Conservation (phyloP, 179 eudicot species). For the Spergularia azorica region DNA sequence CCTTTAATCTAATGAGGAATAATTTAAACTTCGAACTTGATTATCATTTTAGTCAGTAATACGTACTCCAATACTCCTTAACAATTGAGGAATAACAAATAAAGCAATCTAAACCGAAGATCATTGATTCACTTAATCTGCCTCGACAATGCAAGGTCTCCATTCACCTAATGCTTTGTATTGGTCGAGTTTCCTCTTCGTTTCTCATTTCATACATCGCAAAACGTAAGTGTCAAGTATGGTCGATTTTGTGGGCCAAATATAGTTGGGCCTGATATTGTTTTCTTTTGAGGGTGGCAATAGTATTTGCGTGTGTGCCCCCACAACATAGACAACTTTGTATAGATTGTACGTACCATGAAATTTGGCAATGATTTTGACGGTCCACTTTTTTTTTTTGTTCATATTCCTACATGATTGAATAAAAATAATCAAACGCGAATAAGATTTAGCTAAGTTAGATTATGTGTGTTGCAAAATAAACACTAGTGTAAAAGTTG, state of each 20-base stretch:
- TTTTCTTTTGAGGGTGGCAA: conserved; percentile 7
- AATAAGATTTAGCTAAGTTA: neutral
- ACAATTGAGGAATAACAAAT: neutral
- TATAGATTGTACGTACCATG: neutral
- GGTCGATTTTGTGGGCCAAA: conserved; percentile 22
- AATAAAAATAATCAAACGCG: neutral
- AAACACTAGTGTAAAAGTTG: neutral
- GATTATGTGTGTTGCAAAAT: neutral
- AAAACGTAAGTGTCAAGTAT: neutral
- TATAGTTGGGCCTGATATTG: conserved; percentile 5
- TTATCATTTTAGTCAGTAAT: neutral
- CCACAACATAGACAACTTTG: conserved; percentile 15
- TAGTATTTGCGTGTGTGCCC: conserved; percentile 26
- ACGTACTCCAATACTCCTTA: neutral
- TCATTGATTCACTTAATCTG: neutral
- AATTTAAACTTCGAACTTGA: neutral
- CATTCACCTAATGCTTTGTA: conserved; percentile 1
- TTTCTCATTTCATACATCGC: neutral
- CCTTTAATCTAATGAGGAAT: neutral
- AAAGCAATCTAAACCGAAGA: neutral
- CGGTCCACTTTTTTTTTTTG: neutral
- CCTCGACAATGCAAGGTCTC: neutral
- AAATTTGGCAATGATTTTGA: conserved; percentile 1
- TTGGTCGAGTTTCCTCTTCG: conserved; percentile 19
- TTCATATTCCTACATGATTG: neutral